Evolutionary conservation across 2,329 filamentous ascomycete species (phyloP), one percentile per base, ranked within the genome.

Genomic region (Lasiodiplodia gonubiensis): DNA sequence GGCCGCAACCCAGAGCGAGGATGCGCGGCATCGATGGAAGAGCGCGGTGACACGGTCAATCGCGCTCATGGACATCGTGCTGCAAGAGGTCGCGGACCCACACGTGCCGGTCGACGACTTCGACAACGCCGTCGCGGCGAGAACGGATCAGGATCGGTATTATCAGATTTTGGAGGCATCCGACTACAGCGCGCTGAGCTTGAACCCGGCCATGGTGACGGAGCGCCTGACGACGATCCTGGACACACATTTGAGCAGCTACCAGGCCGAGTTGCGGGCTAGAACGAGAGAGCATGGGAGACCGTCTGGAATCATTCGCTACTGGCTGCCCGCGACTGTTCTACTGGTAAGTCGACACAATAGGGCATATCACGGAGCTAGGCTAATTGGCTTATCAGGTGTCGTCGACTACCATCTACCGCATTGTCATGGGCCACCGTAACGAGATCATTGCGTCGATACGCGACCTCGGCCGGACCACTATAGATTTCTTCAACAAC

Each of bases 401-500:
- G 5, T 97, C 94, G 0, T 94, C 92, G 0, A 94, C 92, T 18
- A 97, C 94, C 0, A 84, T 97, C n/a, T 82, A 98, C 18, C 89
- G 90, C 25, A 87, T 98, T 46, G 79, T 96, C 35, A 84, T 91
- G 69, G 92, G 90, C 74, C 86, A 89, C 63, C 88, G 88, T 72
- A 90, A 90, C 23, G 92, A 94, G 71, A 90, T 99, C 23, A 71
- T 92, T 30, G 85, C 88, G 55, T 97, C 94, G 93, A 83, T 97
- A 53, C 84, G 86, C 42, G 91, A 95, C 70, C 81, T 97, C 30
- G 94, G 93, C 8, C 82, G 83, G 1, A 99, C 95, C 0, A 82
- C 89, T 0, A 86, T 92, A 65, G 94, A 97, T 78, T 99, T 99
- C 76, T 97, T 94, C 92, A 85, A 89, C 69, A 99, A 99, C 77